Base-by-base conservation (phyloP, 495 filamentous ascomycete species). In the Pyrenula aspistea region DNA sequence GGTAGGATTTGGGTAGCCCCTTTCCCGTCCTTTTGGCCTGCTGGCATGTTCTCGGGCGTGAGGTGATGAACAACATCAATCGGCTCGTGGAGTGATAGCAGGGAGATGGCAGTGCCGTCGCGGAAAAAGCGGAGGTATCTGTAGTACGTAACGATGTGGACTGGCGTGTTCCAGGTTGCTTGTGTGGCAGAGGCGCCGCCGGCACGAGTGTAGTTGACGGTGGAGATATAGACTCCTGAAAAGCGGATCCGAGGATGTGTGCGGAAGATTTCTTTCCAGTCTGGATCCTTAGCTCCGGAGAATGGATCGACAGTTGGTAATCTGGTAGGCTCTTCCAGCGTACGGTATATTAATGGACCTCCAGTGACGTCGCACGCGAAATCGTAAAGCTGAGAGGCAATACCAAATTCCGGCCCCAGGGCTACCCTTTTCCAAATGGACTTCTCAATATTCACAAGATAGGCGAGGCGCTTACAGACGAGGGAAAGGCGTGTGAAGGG, bases 101-200 rank as follows among this genome's bases (percentile, higher is more conserved):
- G 73, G 49, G 81, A 87, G 24, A 96, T 80, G 53, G 79, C 83
- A 0, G 86, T 84, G 22, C 93, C 93, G 69, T 96, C 87, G 21
- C 89, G 86, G 73, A 94, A 95, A 71, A 97, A 93, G 12, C 93
- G 86, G 0, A 98, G 76, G 67, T 97, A 98, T 42, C 93, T 88
- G 73, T 93, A 97, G 71, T 97, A 98, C 0, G 93, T 98, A 36
- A 98, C 91, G 54, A 96, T 95, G 64, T 92, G 91, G 20, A 97
- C 86, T 12, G 94, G 93, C 21, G 81, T 84, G 65, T 83, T 83
- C 89, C 88, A 94, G 1, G 77, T 65, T 61, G 83, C 54, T 66
- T 78, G 71, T 69, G 77, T 72, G 58, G 72, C 59, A 60, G 78
- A 69, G 61, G 81, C 69, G 63, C 83, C 84, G 53, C 93, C 93